phyloP scores from a whole-genome alignment of 441 rosid genomes.

The Eutrema salsugineum region DNA sequence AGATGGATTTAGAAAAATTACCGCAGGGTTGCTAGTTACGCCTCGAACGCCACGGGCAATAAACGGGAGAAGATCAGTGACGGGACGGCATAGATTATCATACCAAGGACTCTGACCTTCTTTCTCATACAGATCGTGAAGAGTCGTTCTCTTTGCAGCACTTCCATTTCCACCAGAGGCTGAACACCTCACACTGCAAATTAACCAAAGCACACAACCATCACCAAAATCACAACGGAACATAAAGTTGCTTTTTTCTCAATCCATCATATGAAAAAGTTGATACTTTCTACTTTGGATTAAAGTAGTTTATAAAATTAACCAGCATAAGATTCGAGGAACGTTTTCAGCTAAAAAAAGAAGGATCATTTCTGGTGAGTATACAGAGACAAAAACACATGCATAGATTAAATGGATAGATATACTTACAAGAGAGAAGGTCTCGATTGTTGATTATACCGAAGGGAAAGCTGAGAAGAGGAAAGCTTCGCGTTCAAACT shows the following conservation, averaged over 20 bases:
- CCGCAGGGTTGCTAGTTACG: slow-evolving; percentile 99
- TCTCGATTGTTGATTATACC: slow-evolving; percentile 18
- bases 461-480: slow-evolving; percentile 46
- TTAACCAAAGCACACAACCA: background rate
- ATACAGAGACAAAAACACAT: background rate
- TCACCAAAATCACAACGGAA: background rate
- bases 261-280: background rate
- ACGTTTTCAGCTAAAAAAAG: background rate
- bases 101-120: slow-evolving; percentile 99
- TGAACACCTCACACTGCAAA: slow-evolving; percentile 71
- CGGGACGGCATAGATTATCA: slow-evolving; percentile 97
- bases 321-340: background rate
- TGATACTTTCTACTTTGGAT: background rate
- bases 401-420: background rate
- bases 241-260: too few relatives aligned
- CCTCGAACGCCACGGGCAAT: slow-evolving; percentile 92
- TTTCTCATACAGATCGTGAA: slow-evolving; percentile 87
- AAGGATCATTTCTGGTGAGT: background rate
- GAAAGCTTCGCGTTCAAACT: slow-evolving; percentile 36
- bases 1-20: slow-evolving; percentile 26
- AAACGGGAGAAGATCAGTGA: slow-evolving; percentile 88
- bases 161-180: slow-evolving; percentile 59
- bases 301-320: background rate
- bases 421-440: slow-evolving; percentile 55
- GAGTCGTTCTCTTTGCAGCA: slow-evolving; percentile 55